Base-by-base conservation (phyloP, 75 land plant species). In the Cunninghamia lanceolata region DNA sequence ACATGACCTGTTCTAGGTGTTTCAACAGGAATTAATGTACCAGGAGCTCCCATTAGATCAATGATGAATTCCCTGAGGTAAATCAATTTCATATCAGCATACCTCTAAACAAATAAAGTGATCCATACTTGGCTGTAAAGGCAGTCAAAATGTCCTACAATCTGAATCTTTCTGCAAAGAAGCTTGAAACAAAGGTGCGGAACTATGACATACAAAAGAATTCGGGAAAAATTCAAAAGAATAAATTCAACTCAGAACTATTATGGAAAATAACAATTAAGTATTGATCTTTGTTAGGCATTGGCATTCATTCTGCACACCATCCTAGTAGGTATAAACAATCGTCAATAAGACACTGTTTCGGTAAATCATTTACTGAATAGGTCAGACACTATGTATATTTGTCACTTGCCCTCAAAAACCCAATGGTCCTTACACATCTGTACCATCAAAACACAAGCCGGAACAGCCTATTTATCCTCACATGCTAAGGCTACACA, bases 21-120 rank as follows among this genome's bases (percentile, higher is more conserved):
- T 79, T 96, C 98, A 68, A 95, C 84, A 53, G 98, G 98, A 90
- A 96, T 94, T 39, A 96, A 73, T 0, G 95, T 68, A 10, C 98
- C 98, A 2, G 98, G 98, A 89, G 96, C 98, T 84, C 98, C 98
- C 98, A 96, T 96, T 9, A 96, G 90, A 90, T 96, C 98, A 79
- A 96, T 90, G 81, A 96, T 96, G 53, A 86, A 95, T 85, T 96
- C 98, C 85, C 98, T 96, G 97, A 85, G 85, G 76, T 36, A 40
- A 80, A 42, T 50, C 68, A 83, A 82, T 40, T 50, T 0, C 35
- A 30, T 56, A 66, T 88, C 40, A 88, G 81, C 50, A 78, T 77
- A 9, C 36, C 42, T 47, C 82, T 32, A 73, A 30, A 34, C 1
- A 25, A 34, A 73, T 11, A 73, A 43, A n/a, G 11, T 45, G 38